phyloP scores from a whole-genome alignment of 2,329 filamentous ascomycete species.

The Arthrobotrys entomopaga region DNA sequence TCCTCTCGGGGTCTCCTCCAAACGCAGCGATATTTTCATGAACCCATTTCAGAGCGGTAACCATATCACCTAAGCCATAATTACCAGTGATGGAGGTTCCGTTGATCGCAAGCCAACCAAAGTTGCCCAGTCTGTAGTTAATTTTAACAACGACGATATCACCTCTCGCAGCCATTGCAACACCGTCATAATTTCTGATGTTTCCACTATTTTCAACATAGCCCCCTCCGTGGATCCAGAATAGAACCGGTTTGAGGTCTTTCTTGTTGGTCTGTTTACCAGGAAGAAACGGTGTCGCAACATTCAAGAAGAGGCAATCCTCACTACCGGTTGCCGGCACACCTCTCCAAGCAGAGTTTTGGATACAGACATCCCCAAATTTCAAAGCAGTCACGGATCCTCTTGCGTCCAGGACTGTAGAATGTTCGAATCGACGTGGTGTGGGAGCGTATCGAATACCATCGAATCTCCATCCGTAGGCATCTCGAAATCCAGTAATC shows the following conservation, averaged over 20 bases:
- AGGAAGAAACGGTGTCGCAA: constrained; percentile 59
- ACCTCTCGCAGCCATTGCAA: constrained; percentile 67
- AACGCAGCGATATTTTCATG: constrained; percentile 70
- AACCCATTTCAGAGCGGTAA: constrained; percentile 70
- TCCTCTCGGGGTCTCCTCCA: constrained; percentile 69
- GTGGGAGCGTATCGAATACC: constrained; percentile 65
- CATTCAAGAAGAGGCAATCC: constrained; percentile 66
- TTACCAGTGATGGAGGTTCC: constrained; percentile 63
- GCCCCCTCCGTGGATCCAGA: constrained; percentile 66
- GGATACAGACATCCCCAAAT: constrained; percentile 63
- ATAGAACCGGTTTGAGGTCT: constrained; percentile 34
- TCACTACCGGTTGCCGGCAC: constrained; percentile 62
- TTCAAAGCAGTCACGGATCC: constrained; percentile 61
- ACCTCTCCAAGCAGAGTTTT: constrained; percentile 58
- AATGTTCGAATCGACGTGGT: constrained; percentile 65
- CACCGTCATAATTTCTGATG: constrained; percentile 69
- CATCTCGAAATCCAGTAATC: constrained; percentile 62
- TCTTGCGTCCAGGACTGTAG: constrained; percentile 62
- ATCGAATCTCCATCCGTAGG: constrained; percentile 66
- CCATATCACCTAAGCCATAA: constrained; percentile 72
- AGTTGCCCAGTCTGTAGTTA: constrained; percentile 68
- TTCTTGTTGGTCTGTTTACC: neutral
- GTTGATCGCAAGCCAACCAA: constrained; percentile 67
- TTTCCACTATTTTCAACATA: constrained; percentile 71
- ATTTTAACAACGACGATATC: constrained; percentile 68